A percentile compares a stretch with the other conserved stretches of the same genome.
Evolutionary conservation across 2,329 filamentous ascomycete genomes (phyloP).

Genomic region (Xylaria sp.): DNA sequence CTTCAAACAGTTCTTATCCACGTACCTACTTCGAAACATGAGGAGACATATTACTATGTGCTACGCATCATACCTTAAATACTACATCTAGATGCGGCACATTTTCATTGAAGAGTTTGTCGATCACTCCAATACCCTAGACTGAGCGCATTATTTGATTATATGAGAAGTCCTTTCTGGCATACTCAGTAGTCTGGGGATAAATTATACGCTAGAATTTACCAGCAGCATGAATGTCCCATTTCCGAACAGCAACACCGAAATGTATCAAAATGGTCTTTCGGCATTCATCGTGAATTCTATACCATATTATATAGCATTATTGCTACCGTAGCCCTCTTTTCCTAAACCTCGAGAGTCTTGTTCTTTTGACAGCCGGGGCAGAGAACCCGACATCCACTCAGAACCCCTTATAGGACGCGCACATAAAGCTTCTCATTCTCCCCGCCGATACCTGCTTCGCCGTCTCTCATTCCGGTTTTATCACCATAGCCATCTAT

Average conservation of each 20-base stretch:
- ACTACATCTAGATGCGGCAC: neutral
- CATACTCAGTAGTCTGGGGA: neutral
- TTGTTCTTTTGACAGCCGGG: neutral
- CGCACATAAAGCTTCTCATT: neutral
- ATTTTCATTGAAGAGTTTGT: neutral
- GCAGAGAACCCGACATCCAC: constrained; percentile 37
- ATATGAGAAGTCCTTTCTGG: neutral
- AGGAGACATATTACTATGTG: neutral
- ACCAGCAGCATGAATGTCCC: neutral
- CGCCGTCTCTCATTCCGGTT: neutral
- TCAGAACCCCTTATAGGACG: neutral
- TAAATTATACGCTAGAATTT: neutral
- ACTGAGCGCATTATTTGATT: neutral
- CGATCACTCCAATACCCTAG: neutral
- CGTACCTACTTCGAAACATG: neutral
- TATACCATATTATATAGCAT: neutral
- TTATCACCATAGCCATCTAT: constrained; percentile 5
- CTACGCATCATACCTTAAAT: neutral
- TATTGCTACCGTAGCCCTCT: neutral
- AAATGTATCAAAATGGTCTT: neutral
- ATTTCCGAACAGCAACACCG: neutral
- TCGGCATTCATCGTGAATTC: neutral
- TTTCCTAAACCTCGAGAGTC: too few relatives aligned
- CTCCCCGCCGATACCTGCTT: neutral
- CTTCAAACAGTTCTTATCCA: neutral